phyloP scores from a whole-genome alignment of 2,329 filamentous ascomycete species.

The Penicillium vulpinum region DNA sequence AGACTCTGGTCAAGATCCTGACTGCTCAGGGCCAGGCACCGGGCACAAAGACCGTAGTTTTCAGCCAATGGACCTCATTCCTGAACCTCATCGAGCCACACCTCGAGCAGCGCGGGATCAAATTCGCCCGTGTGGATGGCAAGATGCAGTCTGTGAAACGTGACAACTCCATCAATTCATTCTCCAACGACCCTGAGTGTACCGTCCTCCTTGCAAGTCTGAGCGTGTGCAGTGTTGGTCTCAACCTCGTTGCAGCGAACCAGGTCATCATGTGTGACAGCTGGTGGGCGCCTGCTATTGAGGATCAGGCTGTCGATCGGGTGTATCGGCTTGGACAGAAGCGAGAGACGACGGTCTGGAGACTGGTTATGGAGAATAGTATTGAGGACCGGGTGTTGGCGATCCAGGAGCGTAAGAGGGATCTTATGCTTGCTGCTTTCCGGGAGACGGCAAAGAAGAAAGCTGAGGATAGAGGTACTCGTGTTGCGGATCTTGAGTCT shows the following conservation, averaged over 20 bases:
- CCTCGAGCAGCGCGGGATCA: conserved; percentile 60
- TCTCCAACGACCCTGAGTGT: conserved; percentile 67
- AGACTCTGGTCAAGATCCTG: conserved; percentile 73
- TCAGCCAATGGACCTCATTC: conserved; percentile 78
- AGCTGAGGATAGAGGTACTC: conserved; percentile 54
- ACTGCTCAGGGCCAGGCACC: conserved; percentile 64
- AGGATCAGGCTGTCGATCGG: conserved; percentile 86
- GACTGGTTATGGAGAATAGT: conserved; percentile 75
- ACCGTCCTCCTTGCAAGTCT: conserved; percentile 80
- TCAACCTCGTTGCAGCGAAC: conserved; percentile 83
- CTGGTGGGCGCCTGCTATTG: conserved; percentile 92
- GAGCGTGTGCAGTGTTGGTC: conserved; percentile 77
- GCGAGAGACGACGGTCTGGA: conserved; percentile 73
- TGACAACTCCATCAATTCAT: conserved; percentile 67
- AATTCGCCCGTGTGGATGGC: conserved; percentile 74
- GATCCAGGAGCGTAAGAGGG: conserved; percentile 76
- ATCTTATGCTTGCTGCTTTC: conserved; percentile 76
- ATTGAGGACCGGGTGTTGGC: conserved; percentile 79
- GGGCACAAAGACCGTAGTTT: conserved; percentile 76
- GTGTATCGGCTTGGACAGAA: conserved; percentile 85
- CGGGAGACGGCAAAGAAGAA: conserved; percentile 65
- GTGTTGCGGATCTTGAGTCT: conserved; percentile 52
- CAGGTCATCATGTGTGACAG: conserved; percentile 81
- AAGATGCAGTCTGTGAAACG: conserved; percentile 70
- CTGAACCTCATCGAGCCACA: conserved; percentile 74